Conservation (phyloP, 768 basidiomycete genomes). For the Gautieria morchelliformis region DNA sequence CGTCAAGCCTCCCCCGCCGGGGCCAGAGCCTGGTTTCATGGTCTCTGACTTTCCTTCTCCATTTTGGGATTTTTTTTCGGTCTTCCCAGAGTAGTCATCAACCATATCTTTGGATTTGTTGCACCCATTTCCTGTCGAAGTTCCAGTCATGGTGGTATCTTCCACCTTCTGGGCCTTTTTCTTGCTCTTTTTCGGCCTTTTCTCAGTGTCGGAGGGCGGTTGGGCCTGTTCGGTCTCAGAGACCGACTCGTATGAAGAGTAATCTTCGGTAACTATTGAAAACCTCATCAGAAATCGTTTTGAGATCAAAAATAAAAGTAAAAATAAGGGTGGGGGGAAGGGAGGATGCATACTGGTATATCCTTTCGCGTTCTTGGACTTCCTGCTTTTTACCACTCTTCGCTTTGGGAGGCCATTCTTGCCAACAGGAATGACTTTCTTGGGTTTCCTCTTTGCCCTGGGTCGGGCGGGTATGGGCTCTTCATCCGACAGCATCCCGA, state of each 20-base stretch:
- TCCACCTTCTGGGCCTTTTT: neutral
- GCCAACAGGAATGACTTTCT: slow-evolving; percentile 64
- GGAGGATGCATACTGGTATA: slow-evolving; percentile 48
- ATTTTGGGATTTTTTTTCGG: neutral
- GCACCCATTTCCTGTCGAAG: neutral
- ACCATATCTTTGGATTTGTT: neutral
- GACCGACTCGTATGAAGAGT: slow-evolving; percentile 74
- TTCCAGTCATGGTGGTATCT: neutral
- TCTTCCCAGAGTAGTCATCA: neutral
- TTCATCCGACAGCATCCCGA: slow-evolving; percentile 18
- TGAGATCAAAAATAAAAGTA: neutral
- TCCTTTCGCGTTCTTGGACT: slow-evolving; percentile 51
- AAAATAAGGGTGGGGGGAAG: slow-evolving; percentile 1
- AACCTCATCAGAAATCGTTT: neutral
- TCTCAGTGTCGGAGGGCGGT: neutral
- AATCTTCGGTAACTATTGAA: slow-evolving; percentile 58
- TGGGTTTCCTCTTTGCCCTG: slow-evolving; percentile 33
- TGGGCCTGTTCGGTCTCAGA: slow-evolving; percentile 41
- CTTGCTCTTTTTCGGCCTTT: neutral
- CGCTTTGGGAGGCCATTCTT: slow-evolving; percentile 70
- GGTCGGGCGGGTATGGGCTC: slow-evolving; percentile 27
- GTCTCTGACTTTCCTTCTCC: neutral
- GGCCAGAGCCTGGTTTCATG: neutral
- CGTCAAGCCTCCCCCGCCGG: neutral
- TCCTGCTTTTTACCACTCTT: slow-evolving; percentile 50